Evolutionary conservation across 2,329 filamentous ascomycete genomes (phyloP), one percentile per base, ranked within the genome.

Genomic region (Aureobasidium pullulans): DNA sequence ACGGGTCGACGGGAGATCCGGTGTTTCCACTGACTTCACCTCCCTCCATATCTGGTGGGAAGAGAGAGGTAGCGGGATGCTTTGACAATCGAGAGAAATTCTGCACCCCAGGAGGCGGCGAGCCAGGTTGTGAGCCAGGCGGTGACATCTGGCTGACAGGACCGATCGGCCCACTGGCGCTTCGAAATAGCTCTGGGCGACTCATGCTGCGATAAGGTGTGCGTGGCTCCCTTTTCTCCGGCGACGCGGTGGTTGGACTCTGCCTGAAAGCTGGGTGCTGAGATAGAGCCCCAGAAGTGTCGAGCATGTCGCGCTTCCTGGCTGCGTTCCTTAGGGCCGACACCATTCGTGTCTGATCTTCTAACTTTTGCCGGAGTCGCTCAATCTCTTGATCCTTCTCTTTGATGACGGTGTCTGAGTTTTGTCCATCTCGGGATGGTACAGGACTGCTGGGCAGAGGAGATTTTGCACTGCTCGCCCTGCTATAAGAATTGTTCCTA

Each of bases 321-420:
- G 91, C 87, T 2, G 91, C 91, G 63, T 84, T 93, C 43, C 91
- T 86, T 57, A 99, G 79, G 1, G 94, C 94, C 4, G 87, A 79
- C 57, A 97, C 80, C 91, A 97, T 99, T 10, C 88, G 84, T 70
- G 96, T 93, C 72, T 96, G 96, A 75, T 97, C 93, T 66, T 97
- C 93, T 0, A 97, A 79, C 62, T 90, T 85, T 28, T 90, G 87
- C 9, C 90, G 84, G n/a, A 99, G 81, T 65, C 96, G 93, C 7
- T 88, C 85, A 68, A 99, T 96, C 73, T 97, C 93, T 23, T 85
- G 83, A 67, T 99, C 94, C 72, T 95, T 96, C 65, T 97, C 94
- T 62, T 85, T 87, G 48, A 97, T 76, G 16, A 89, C 73, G 2
- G 85, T 78, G 29, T 52, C 57, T 16, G 59, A 13, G 34, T 50